Evolutionary conservation across 495 filamentous ascomycete genomes (phyloP), one percentile per base, ranked within the genome.

Genomic region (Chaetomium fimeti): DNA sequence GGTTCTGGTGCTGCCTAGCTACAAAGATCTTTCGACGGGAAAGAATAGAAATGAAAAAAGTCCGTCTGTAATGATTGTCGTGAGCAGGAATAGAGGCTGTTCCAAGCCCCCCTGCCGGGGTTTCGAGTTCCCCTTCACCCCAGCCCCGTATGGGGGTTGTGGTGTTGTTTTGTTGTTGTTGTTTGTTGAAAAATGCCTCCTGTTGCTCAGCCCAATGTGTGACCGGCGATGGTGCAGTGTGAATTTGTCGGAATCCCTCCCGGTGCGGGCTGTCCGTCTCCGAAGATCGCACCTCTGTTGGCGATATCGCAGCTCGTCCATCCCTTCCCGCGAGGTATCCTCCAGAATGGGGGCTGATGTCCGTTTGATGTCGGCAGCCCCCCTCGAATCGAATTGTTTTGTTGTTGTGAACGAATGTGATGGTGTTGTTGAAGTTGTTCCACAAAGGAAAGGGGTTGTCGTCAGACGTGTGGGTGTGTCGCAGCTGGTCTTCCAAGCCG

Each of bases 1-100:
- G 63, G 57, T 60, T 65, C 63, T 65, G 48, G 48, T 54, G 49
- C 63, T 56, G 57, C 61, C 63, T 60, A 64, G 62, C 62, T 59
- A 65, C 63, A 65, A 64, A 60, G 62, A 64, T 64, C 55, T 36
- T 52, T 22, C 45, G 45, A 49, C 18, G 45, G 45, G 40, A 27
- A 36, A 47, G 27, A 47, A 62, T n/a, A 25, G 1, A 47, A 38
- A 45, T 9, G 32, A 62, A 55, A 32, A 43, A 57, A 38, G 24
- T 49, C 2, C 18, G 28, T 22, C 18, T 22, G 13, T 25, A 62
- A 48, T 32, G 61, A 62, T 3, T 56, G 61, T 64, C 32, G 47
- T 20, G 12, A 58, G 52, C 49, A 63, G 42, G 53, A 24, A 1
- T 45, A 32, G 22, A 49, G 36, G 51, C 51, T 56, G 42, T 57